Conservation (phyloP, 2,329 filamentous ascomycete genomes). For the Penicillium glabrum region DNA sequence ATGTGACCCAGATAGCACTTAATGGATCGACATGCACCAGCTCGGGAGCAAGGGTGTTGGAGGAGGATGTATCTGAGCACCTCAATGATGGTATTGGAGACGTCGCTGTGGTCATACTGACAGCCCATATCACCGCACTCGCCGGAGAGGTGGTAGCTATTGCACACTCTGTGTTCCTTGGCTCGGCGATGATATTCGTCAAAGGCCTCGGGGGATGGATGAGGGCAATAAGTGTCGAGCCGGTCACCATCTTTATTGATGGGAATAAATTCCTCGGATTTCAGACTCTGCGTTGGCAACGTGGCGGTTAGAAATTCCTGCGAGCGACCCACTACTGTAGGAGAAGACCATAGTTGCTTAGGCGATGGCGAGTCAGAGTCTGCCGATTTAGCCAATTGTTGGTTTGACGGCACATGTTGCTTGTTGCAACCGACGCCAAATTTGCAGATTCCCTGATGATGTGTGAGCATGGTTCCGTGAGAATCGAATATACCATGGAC, state of each 20-base stretch:
- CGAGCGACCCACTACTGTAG: conserved; percentile 16
- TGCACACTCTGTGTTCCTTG: conserved; percentile 49
- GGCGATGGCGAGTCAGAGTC: conserved; percentile 17
- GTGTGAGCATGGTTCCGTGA: not conserved
- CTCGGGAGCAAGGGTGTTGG: conserved; percentile 43
- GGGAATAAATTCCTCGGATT: conserved; percentile 37
- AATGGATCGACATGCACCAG: conserved; percentile 41
- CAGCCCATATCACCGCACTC: conserved; percentile 41
- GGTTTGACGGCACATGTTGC: conserved; percentile 29
- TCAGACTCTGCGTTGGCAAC: conserved; percentile 18
- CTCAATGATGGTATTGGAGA: conserved; percentile 40
- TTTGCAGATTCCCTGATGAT: conserved; percentile 32
- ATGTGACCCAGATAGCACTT: conserved; percentile 50
- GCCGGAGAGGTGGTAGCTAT: conserved; percentile 47
- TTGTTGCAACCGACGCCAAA: conserved; percentile 33
- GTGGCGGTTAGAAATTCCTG: conserved; percentile 20
- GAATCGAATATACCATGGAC: not conserved
- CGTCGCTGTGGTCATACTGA: conserved; percentile 48
- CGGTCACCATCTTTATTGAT: conserved; percentile 50
- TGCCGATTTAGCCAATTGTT: conserved; percentile 20
- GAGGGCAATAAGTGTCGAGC: conserved; percentile 45
- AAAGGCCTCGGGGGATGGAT: conserved; percentile 39
- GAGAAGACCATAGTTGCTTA: conserved; percentile 12
- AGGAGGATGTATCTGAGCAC: conserved; percentile 49
- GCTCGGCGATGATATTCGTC: conserved; percentile 41